These are phyloP conservation scores for Closterium sp. DNA, from an alignment of 139 green algal genomes.

Conservation along the genomic window DNA sequence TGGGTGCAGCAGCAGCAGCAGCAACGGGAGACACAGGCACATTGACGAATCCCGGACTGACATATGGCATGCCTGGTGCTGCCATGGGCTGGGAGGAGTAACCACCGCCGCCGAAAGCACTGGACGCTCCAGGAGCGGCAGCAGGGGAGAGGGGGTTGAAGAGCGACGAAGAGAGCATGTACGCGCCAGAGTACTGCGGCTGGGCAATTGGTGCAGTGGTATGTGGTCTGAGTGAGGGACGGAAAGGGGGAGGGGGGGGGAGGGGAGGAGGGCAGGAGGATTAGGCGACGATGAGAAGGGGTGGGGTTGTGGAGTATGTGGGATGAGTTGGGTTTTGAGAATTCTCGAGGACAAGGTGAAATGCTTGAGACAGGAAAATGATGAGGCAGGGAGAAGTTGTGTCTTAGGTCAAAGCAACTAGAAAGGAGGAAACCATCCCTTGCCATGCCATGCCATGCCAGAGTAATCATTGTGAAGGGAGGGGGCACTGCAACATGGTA, in stretches of 20 bases:
- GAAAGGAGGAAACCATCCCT: too few relatives aligned
- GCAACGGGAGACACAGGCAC: not conserved
- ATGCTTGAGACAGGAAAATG: too few relatives aligned
- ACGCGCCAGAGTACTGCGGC: not conserved
- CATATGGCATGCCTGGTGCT: not conserved
- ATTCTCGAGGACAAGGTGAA: too few relatives aligned
- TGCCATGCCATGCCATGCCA: too few relatives aligned
- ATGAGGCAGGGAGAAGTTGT: too few relatives aligned
- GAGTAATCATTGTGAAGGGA: too few relatives aligned
- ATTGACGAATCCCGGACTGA: not conserved
- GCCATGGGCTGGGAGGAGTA: not conserved
- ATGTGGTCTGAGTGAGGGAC: not conserved
- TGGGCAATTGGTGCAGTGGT: not conserved
- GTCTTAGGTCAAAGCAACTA: too few relatives aligned
- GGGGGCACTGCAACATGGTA: too few relatives aligned
- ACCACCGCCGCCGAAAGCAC: not conserved
- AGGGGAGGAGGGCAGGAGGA: not conserved
- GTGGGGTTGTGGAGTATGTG: too few relatives aligned
- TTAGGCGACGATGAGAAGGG: too few relatives aligned
- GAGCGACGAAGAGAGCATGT: not conserved
- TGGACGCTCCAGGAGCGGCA: not conserved
- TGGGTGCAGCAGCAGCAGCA: not conserved
- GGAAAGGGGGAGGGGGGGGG: not conserved
- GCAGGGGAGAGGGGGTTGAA: not conserved
- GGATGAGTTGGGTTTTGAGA: too few relatives aligned